Conservation (phyloP, 306 rosid species). For the Spatholobus suberectus region DNA sequence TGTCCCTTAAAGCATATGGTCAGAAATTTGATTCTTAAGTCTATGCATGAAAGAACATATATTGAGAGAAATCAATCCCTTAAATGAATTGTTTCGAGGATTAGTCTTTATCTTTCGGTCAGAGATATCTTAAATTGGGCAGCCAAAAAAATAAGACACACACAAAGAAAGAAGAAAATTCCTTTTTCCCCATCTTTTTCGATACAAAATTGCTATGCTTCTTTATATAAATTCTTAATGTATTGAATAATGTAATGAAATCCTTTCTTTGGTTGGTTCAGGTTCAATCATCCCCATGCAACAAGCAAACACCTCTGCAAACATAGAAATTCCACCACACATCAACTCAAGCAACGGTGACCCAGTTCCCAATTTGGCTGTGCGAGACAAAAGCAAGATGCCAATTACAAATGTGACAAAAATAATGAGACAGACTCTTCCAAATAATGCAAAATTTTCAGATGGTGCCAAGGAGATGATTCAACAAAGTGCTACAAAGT, state of each 20-base stretch:
- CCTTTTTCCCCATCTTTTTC: too few species aligned
- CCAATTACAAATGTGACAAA: conserved; percentile 5
- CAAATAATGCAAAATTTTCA: not conserved
- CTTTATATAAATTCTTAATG: not conserved
- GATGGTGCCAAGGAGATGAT: not conserved
- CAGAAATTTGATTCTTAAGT: too few species aligned
- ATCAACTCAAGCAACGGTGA: not conserved
- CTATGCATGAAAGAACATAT: too few species aligned
- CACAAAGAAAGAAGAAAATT: too few species aligned
- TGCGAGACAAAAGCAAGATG: not conserved
- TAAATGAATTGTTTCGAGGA: too few species aligned
- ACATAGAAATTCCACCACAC: not conserved
- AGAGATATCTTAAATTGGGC: too few species aligned
- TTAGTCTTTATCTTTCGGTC: too few species aligned
- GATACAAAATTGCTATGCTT: not conserved
- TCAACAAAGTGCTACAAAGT: conserved; percentile 1
- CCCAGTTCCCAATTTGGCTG: not conserved
- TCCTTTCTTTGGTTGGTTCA: not conserved
- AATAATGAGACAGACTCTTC: not conserved
- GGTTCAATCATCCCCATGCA: not conserved
- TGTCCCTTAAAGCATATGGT: too few species aligned
- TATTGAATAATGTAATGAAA: not conserved
- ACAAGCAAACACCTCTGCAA: not conserved
- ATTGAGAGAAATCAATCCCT: too few species aligned
- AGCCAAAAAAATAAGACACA: too few species aligned